Conservation (phyloP, 2,329 filamentous ascomycete genomes). For the Colletotrichum agaves region DNA sequence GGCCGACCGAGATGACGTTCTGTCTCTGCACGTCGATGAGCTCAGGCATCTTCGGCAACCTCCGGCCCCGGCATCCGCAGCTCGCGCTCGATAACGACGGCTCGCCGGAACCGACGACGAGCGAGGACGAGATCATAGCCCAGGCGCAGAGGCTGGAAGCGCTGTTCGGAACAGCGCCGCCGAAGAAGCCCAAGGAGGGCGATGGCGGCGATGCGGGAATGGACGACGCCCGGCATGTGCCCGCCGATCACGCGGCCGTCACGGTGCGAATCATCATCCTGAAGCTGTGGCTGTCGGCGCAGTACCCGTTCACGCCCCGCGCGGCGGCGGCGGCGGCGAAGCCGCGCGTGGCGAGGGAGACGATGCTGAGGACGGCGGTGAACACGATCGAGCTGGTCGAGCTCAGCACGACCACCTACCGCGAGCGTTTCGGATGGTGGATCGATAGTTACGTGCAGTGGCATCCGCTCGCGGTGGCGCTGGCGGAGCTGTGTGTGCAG, state of each 20-base stretch:
- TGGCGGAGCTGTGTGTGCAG: constrained; percentile 63
- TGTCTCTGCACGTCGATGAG: constrained; percentile 52
- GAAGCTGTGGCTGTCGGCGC: constrained; percentile 58
- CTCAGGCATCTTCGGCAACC: constrained; percentile 51
- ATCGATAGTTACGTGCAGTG: constrained; percentile 63
- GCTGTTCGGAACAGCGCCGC: constrained; percentile 51
- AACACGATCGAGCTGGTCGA: constrained; percentile 57
- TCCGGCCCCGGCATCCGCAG: constrained; percentile 49
- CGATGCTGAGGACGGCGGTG: constrained; percentile 59
- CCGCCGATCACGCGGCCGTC: constrained; percentile 51
- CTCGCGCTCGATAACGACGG: constrained; percentile 31
- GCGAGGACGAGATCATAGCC: constrained; percentile 53
- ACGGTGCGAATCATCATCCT: constrained; percentile 56
- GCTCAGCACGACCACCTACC: constrained; percentile 46
- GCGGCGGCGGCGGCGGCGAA: constrained; percentile 40
- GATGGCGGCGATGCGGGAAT: neutral
- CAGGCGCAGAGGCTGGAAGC: constrained; percentile 53
- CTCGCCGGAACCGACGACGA: constrained; percentile 36
- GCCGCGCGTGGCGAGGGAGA: constrained; percentile 50
- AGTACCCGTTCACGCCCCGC: constrained; percentile 55
- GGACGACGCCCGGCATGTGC: constrained; percentile 41
- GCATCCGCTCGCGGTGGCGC: constrained; percentile 63
- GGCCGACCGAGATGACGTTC: constrained; percentile 55
- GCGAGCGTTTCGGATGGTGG: constrained; percentile 58
- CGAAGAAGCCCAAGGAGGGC: constrained; percentile 12